Evolutionary conservation across 805 yeast genomes (phyloP).

Genomic region (Saccharomyces eubayanus): DNA sequence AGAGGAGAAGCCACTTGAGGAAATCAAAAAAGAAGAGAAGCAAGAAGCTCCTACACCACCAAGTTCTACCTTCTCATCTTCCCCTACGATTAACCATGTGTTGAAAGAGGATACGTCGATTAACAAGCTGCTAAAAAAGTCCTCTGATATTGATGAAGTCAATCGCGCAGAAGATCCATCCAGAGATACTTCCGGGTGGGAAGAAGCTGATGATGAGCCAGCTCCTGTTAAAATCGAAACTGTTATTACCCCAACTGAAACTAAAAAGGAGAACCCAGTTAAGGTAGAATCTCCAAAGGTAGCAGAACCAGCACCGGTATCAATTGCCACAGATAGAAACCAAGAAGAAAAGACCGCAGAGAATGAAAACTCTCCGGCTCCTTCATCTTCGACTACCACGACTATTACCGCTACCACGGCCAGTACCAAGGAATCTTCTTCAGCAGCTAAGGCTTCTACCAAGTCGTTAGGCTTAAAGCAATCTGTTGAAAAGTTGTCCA

Average conservation of each 20-base stretch:
- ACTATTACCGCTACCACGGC: conserved; percentile 9
- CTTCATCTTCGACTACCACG: conserved; percentile 12
- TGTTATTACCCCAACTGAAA: background rate
- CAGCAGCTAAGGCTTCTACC: conserved; percentile 10
- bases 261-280: background rate
- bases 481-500: conserved; percentile 58
- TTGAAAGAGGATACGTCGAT: conserved; percentile 25
- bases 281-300: conserved; percentile 11
- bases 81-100: conserved; percentile 14
- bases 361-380: conserved; percentile 13
- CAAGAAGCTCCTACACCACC: conserved; percentile 42
- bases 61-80: background rate
- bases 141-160: conserved; percentile 22
- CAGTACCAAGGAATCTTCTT: conserved; percentile 12
- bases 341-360: conserved; percentile 15
- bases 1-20: conserved; percentile 2
- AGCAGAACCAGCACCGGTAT: conserved; percentile 9
- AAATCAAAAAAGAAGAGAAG: conserved; percentile 37
- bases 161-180: conserved; percentile 32
- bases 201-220: conserved; percentile 26
- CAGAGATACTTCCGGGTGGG: conserved; percentile 27
- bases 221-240: conserved; percentile 1
- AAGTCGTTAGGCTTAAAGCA: conserved; percentile 61
- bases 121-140: conserved; percentile 22
- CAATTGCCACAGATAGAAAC: conserved; percentile 9